A percentile compares a stretch with the other conserved stretches of the same genome.
Evolutionary conservation across 768 basidiomycete species (phyloP).

Genomic region (Steccherinum ochraceum): DNA sequence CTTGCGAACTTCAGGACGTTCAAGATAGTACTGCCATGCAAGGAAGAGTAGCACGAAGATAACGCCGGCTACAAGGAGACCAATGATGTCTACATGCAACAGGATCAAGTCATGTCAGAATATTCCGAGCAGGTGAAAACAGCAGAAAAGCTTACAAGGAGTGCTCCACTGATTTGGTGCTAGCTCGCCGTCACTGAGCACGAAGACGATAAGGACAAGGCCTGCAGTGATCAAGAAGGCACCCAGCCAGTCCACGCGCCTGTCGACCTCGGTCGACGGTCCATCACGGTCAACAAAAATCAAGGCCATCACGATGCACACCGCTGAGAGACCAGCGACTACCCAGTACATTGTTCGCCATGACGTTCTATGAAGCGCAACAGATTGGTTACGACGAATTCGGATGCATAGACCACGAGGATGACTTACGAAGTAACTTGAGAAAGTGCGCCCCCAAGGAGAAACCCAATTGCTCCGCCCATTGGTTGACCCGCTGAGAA

Average conservation of each 20-base stretch:
- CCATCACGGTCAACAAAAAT: constrained; percentile 55
- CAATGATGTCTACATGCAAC: constrained; percentile 54
- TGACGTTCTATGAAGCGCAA: constrained; percentile 22
- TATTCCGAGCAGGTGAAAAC: neutral
- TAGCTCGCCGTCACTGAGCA: constrained; percentile 55
- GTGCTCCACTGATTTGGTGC: constrained; percentile 57
- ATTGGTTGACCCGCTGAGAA: constrained; percentile 82
- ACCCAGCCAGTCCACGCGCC: constrained; percentile 72
- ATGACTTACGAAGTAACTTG: constrained; percentile 36
- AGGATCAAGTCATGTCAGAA: neutral
- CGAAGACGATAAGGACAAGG: constrained; percentile 64
- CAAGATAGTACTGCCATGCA: constrained; percentile 59
- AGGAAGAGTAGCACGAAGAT: constrained; percentile 50
- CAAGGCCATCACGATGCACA: constrained; percentile 46
- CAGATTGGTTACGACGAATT: neutral
- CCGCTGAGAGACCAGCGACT: constrained; percentile 45
- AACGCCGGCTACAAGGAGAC: constrained; percentile 55
- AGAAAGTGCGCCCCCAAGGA: constrained; percentile 66
- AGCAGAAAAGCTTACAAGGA: constrained; percentile 33
- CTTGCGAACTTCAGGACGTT: constrained; percentile 19
- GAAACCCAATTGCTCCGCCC: constrained; percentile 63
- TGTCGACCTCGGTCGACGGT: constrained; percentile 20
- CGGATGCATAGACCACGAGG: neutral
- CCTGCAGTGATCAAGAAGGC: constrained; percentile 57
- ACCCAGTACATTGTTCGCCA: constrained; percentile 70